phyloP scores from a whole-genome alignment of 345 rosid genomes.

The Eucalyptus decipiens region DNA sequence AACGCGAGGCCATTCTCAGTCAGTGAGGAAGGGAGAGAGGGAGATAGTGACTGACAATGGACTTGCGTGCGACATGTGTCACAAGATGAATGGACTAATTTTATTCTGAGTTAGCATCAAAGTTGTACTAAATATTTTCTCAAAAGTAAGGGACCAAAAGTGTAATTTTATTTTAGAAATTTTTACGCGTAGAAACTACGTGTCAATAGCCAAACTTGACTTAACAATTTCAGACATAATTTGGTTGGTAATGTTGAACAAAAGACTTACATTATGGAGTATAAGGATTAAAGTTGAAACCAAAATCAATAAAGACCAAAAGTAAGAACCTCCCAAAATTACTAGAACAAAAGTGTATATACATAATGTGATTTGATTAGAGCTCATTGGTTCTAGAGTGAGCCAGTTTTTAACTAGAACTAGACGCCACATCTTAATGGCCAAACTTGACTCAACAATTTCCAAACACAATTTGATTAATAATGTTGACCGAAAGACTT shows the following conservation, averaged over 20 bases:
- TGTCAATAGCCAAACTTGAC: neutral
- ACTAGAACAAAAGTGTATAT: neutral
- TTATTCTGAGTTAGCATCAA: accelerated
- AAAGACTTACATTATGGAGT: neutral
- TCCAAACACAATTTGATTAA: neutral
- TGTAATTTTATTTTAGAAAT: neutral
- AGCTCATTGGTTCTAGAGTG: too few relatives aligned
- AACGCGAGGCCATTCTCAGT: accelerated
- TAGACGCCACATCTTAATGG: neutral
- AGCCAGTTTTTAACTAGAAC: too few relatives aligned
- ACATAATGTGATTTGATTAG: neutral
- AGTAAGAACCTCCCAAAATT: neutral
- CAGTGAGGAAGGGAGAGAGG: too few relatives aligned
- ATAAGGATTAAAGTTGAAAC: neutral
- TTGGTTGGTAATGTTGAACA: neutral
- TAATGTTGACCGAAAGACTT: neutral
- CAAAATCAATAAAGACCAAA: neutral
- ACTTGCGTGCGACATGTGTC: too few relatives aligned
- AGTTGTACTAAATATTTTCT: too few relatives aligned
- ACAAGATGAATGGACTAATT: too few relatives aligned
- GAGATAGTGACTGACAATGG: too few relatives aligned
- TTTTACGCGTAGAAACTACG: accelerated
- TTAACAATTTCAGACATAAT: neutral
- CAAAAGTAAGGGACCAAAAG: neutral
- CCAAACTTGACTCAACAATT: neutral